A percentile compares a stretch with the other conserved stretches of the same genome.
These are phyloP conservation scores for Claviceps pusilla DNA, from an alignment of 2,329 filamentous ascomycete species.

Conservation along the genomic window DNA sequence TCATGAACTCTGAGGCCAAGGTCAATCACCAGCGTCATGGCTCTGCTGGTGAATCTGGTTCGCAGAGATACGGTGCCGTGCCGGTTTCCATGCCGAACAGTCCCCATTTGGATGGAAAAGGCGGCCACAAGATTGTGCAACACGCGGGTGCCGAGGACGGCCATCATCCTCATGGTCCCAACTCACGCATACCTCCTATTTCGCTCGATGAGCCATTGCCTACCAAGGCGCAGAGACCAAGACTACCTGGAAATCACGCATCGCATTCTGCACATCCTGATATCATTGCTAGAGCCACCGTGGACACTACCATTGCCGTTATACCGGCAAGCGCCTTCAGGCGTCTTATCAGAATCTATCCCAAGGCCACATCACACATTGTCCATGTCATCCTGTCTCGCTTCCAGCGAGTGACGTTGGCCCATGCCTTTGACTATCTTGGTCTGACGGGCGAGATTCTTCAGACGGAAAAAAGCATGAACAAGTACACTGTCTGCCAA, in stretches of 20 bases:
- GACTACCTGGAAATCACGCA: conserved; percentile 26
- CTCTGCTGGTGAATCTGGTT: conserved; percentile 10
- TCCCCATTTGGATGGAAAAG: conserved; percentile 21
- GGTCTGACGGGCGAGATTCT: conserved; percentile 84
- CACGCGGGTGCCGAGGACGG: conserved; percentile 9
- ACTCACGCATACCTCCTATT: conserved; percentile 55
- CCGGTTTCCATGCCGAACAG: conserved; percentile 22
- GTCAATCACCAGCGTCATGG: conserved; percentile 16
- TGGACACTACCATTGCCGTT: conserved; percentile 95
- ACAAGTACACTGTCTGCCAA: conserved; percentile 80
- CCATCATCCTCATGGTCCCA: conserved; percentile 3
- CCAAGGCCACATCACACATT: conserved; percentile 91
- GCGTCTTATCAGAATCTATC: conserved; percentile 81
- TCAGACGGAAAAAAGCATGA: conserved; percentile 85
- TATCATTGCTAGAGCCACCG: conserved; percentile 87
- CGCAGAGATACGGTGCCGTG: conserved; percentile 5
- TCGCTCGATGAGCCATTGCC: conserved; percentile 42
- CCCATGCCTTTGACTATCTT: conserved; percentile 87
- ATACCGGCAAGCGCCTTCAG: conserved; percentile 94
- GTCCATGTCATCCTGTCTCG: conserved; percentile 93
- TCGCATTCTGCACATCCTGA: conserved; percentile 83
- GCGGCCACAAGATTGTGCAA: neutral
- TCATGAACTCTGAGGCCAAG: conserved; percentile 9
- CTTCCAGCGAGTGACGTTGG: conserved; percentile 84
- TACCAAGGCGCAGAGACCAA: conserved; percentile 21